Conservation (phyloP, 2,329 filamentous ascomycete genomes). For the Alternaria sp. region DNA sequence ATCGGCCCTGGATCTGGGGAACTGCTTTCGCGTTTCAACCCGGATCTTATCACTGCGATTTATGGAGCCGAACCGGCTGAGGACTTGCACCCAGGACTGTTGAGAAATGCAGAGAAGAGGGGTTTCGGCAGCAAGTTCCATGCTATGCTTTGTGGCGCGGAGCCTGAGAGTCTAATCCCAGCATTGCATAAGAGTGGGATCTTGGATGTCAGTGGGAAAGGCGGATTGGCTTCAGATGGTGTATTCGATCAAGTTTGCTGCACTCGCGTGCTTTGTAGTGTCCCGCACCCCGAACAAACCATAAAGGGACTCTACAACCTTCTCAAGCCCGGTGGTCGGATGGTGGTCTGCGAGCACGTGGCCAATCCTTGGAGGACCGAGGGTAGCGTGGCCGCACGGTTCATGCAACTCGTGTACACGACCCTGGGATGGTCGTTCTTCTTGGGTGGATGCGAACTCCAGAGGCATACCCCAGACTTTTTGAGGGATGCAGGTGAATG, state of each 20-base stretch:
- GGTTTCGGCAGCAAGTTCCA: conserved; percentile 60
- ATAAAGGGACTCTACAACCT: conserved; percentile 59
- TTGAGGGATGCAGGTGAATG: conserved; percentile 59
- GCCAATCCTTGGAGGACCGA: conserved; percentile 60
- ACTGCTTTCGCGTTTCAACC: conserved; percentile 58
- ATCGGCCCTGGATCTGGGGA: conserved; percentile 62
- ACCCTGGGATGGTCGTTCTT: conserved; percentile 62
- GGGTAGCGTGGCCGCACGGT: conserved; percentile 56
- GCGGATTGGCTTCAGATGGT: conserved; percentile 42
- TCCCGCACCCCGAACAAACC: conserved; percentile 59
- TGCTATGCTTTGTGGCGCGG: conserved; percentile 59
- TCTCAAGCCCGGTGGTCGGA: conserved; percentile 63
- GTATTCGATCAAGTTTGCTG: conserved; percentile 65
- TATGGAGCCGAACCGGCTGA: conserved; percentile 65
- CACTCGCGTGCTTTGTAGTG: conserved; percentile 64
- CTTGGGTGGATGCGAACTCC: conserved; percentile 61
- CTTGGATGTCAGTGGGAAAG: conserved; percentile 35
- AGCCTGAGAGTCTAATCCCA: conserved; percentile 57
- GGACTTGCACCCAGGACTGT: conserved; percentile 58
- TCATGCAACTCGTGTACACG: conserved; percentile 58
- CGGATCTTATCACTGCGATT: conserved; percentile 56
- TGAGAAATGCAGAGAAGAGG: conserved; percentile 50
- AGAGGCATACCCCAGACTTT: conserved; percentile 58
- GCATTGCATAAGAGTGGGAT: conserved; percentile 57
- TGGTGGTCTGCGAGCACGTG: conserved; percentile 66